Conservation (phyloP, 768 basidiomycete species). For the Rhodosporidiobolus sp. region DNA sequence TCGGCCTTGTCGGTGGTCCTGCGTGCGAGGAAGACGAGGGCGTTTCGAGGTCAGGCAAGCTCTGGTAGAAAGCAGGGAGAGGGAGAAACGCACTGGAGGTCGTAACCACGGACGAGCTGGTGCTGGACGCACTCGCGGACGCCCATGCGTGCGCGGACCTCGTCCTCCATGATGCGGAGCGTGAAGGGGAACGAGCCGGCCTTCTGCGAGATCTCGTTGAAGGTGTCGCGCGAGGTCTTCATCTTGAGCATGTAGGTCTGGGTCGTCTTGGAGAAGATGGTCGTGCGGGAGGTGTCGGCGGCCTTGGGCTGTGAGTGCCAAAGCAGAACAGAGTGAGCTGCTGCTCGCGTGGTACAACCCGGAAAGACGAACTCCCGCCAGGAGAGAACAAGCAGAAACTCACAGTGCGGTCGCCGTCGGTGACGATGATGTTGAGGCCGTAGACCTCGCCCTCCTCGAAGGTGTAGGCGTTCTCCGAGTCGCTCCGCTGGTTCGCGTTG, state of each 20-base stretch:
- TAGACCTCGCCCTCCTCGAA: slow-evolving; percentile 94
- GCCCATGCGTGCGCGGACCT: slow-evolving; percentile 91
- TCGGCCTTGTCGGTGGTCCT: slow-evolving; percentile 61
- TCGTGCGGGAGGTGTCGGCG: slow-evolving; percentile 74
- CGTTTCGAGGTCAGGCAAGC: not conserved
- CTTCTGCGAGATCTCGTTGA: slow-evolving; percentile 96
- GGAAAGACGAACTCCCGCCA: not conserved
- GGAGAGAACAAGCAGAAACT: slow-evolving; percentile 23
- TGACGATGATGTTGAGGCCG: slow-evolving; percentile 86
- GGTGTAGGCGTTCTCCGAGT: slow-evolving; percentile 69
- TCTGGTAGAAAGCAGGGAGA: not conserved
- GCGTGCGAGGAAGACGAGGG: slow-evolving; percentile 56
- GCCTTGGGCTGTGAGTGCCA: slow-evolving; percentile 78
- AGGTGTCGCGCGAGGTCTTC: slow-evolving; percentile 94
- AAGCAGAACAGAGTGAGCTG: not conserved
- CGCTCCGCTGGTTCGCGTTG: slow-evolving; percentile 73
- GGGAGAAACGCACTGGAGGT: slow-evolving; percentile 69
- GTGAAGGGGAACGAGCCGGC: slow-evolving; percentile 98
- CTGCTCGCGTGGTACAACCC: not conserved
- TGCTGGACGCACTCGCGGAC: slow-evolving; percentile 95
- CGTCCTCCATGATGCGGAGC: slow-evolving; percentile 86
- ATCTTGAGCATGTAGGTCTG: slow-evolving; percentile 93
- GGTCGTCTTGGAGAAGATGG: slow-evolving; percentile 72
- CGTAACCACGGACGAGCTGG: slow-evolving; percentile 86
- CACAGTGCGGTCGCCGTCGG: slow-evolving; percentile 85